Evolutionary conservation across 139 green algal species (phyloP), one percentile per base, ranked within the genome.

Genomic region (Zygnema cylindricum): DNA sequence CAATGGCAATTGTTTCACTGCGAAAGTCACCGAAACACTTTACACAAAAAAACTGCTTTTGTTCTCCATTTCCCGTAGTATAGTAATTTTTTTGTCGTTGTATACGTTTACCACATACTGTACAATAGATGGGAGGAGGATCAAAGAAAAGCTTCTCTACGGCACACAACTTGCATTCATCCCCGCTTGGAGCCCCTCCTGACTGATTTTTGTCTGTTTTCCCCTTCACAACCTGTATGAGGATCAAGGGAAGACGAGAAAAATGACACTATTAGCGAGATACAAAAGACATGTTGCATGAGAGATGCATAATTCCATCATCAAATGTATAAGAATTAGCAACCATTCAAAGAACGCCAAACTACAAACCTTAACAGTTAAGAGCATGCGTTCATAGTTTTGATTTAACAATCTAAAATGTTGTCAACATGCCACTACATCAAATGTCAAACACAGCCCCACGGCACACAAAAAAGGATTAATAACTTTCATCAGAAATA

Each of bases 81-180:
- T 84, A 85, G 39, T 54, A 95, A 91, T 42, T 87, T 91, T 63
- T 43, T 49, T 96, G 95, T 76, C 96, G 94, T 94, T 99, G 98
- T 94, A 99, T 98, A 71, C 95, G 95, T 82, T 94, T 89, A 0
- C 90, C 94, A 90, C 97, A 99, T 54, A 71, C 69, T 32, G 93
- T 95, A 93, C 97, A 99, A 93, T 98, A 98, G 57, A 99, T 88
- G 35, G 95, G 94, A 23, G 96, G 95, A 39, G 97, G 97, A 93
- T 99, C 97, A 91, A 98, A 99, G 3, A 93, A 95, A 35, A 98
- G 93, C 75, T 95, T 95, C 38, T 94, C 95, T 1, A 94, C 89
- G 33, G 86, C 69, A 91, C 97, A 99, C 21, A 95, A 94, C 39
- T 91, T 93, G 95, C 96, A 98, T 43, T 81, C 84, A 32, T 94